Conservation (phyloP, 2,329 filamentous ascomycete genomes). For the Cucurbitaria berberidis region DNA sequence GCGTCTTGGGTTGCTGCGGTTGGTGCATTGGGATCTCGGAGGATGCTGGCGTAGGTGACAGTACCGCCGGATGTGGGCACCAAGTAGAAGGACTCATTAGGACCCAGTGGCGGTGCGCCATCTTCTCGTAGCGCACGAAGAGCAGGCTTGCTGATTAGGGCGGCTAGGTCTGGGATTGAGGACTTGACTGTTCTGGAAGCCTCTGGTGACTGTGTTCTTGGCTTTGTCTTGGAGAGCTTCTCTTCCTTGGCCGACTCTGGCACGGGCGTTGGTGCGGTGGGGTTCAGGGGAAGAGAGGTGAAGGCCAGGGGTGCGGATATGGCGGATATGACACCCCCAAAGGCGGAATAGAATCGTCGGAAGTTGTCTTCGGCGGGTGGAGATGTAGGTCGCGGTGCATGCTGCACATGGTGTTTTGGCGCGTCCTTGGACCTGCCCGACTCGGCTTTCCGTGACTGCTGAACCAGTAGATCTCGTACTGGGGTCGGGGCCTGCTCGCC, state of each 20-base stretch:
- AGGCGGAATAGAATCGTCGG: conserved; percentile 88
- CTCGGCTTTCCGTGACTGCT: conserved; percentile 39
- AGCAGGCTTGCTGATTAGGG: conserved; percentile 84
- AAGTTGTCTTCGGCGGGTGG: conserved; percentile 74
- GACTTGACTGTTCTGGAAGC: conserved; percentile 44
- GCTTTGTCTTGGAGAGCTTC: conserved; percentile 29
- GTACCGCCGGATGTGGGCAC: conserved; percentile 92
- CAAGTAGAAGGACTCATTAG: conserved; percentile 74
- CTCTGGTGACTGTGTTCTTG: conserved; percentile 35
- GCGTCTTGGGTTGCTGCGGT: conserved; percentile 56
- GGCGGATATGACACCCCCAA: conserved; percentile 85
- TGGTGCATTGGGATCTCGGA: conserved; percentile 52
- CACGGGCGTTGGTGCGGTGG: conserved; percentile 31
- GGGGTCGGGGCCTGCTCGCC: conserved; percentile 39
- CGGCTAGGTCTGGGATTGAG: conserved; percentile 76
- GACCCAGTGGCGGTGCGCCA: conserved; percentile 57
- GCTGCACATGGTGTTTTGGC: conserved; percentile 19
- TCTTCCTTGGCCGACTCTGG: conserved; percentile 33
- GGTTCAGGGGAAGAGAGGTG: conserved; percentile 78
- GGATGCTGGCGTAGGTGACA: conserved; percentile 89
- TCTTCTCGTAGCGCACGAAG: conserved; percentile 76
- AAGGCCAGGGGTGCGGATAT: conserved; percentile 92
- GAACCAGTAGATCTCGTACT: conserved; percentile 41
- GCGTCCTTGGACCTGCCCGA: conserved; percentile 19
- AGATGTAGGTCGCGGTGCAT: conserved; percentile 19